Base-by-base conservation (phyloP, 1,284 basidiomycete genomes). In the Sparassis latifolia region DNA sequence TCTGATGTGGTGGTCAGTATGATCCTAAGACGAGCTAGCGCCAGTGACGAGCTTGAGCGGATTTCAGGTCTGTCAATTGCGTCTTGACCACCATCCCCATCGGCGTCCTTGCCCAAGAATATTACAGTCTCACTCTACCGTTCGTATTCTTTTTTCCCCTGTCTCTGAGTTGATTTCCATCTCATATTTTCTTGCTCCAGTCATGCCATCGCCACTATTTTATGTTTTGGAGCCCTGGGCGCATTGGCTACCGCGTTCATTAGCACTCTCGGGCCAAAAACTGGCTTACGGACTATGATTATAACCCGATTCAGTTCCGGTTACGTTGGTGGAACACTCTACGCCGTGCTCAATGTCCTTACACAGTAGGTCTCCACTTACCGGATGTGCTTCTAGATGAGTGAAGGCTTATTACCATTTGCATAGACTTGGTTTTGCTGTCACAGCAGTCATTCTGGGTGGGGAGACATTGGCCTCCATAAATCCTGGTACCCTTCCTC, bases 221-320 rank as follows among this genome's bases (percentile, higher is more conserved):
- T 77, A 12, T 74, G 73, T 54, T 77, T 77, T 49, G 65, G 66
- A 45, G 66, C 71, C 20, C 60, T 78, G 4, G 75, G 75, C 3
- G 65, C 65, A 5, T 47, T 71, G 45, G 52, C 67, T 27, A 72
- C 72, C 0, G 75, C 76, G 0, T 80, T 79, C 58, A 74, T 81
- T 45, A 76, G 80, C 10, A 79, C 72, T 1, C 71, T 86, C n/a
- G 83, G 83, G 0, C 81, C 82, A 1, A 66, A 70, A 55, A 77
- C 78, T 0, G 84, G 84, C 5, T 62, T 86, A 45, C 71, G 83
- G 4, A 84, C 82, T 0, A 84, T 86, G 78, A 61, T 77, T 48
- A 76, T 78, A 52, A 66, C 71, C 3, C 69, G 80, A 1, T 82
- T 74, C 57, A 76, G 75, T 49, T 78, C 78, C 2, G 82, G 80